phyloP scores from a whole-genome alignment of 2,329 filamentous ascomycete species.

The Westerdykella ornata region DNA sequence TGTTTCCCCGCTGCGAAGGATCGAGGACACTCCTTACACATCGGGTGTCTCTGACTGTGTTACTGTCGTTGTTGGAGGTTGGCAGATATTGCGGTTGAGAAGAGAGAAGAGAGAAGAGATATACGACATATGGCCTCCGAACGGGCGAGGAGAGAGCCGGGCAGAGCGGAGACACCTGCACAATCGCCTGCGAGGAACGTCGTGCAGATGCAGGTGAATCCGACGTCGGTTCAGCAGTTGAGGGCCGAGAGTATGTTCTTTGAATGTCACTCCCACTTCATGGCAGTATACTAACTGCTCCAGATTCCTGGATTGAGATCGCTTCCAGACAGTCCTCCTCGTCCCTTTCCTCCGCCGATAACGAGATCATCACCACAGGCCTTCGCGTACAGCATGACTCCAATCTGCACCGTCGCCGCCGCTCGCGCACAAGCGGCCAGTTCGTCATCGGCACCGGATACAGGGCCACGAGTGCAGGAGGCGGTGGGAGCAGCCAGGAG shows the following conservation, averaged over 20 bases:
- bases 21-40: neutral
- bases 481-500: conserved; percentile 76
- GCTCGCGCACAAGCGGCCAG: conserved; percentile 35
- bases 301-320: conserved; percentile 96
- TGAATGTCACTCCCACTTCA: neutral
- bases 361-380: conserved; percentile 87
- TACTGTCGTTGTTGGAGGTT: no score
- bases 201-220: no score
- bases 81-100: no score
- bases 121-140: no score
- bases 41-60: neutral
- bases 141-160: no score
- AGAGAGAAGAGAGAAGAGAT: no score
- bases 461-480: conserved; percentile 40
- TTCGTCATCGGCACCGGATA: conserved; percentile 31
- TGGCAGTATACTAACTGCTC: conserved; percentile 8
- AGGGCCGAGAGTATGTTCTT: neutral
- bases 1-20: no score
- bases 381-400: conserved; percentile 65
- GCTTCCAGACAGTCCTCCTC: conserved; percentile 89
- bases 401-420: conserved; percentile 53
- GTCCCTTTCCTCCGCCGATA: conserved; percentile 73
- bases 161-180: no score
- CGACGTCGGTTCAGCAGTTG: neutral
- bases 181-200: no score